Percentiles rank a stretch among this genome's conserved stretches.
Evolutionary conservation across 495 filamentous ascomycete species (phyloP).

Genomic region (Penicillium dipodomyicola): DNA sequence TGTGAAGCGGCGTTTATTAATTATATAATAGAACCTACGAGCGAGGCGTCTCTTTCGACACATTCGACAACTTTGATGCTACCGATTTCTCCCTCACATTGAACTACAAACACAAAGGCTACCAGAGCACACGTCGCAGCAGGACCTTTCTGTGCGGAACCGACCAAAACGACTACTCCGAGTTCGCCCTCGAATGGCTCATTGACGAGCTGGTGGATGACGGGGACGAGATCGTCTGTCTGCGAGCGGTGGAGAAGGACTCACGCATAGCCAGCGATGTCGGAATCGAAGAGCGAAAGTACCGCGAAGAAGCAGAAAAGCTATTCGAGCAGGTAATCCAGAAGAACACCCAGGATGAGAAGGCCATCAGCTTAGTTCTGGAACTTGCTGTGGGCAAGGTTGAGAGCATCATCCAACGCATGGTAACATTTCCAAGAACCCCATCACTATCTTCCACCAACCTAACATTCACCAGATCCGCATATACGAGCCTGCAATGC

Average conservation of each 20-base stretch:
- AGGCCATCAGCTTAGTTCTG: constrained; percentile 81
- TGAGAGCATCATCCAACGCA: constrained; percentile 85
- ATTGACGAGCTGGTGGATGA: constrained; percentile 94
- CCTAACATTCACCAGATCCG: constrained; percentile 62
- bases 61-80: constrained; percentile 82
- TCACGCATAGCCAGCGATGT: constrained; percentile 66
- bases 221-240: constrained; percentile 93
- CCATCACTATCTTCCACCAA: neutral
- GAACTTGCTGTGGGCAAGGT: constrained; percentile 92
- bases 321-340: constrained; percentile 75
- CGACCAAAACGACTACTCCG: constrained; percentile 93
- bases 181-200: constrained; percentile 92
- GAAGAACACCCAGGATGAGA: constrained; percentile 75
- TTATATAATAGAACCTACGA: constrained; percentile 42
- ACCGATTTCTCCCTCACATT: constrained; percentile 78
- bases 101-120: constrained; percentile 85
- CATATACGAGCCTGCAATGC: constrained; percentile 89
- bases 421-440: constrained; percentile 61
- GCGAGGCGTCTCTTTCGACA: constrained; percentile 83
- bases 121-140: constrained; percentile 77
- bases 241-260: constrained; percentile 86
- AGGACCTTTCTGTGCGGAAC: constrained; percentile 92
- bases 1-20: constrained; percentile 12
- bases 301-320: constrained; percentile 75
- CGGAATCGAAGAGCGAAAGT: constrained; percentile 67